These are phyloP conservation scores for Ustilago esculenta DNA, from an alignment of 1,284 basidiomycete genomes.

Conservation along the genomic window DNA sequence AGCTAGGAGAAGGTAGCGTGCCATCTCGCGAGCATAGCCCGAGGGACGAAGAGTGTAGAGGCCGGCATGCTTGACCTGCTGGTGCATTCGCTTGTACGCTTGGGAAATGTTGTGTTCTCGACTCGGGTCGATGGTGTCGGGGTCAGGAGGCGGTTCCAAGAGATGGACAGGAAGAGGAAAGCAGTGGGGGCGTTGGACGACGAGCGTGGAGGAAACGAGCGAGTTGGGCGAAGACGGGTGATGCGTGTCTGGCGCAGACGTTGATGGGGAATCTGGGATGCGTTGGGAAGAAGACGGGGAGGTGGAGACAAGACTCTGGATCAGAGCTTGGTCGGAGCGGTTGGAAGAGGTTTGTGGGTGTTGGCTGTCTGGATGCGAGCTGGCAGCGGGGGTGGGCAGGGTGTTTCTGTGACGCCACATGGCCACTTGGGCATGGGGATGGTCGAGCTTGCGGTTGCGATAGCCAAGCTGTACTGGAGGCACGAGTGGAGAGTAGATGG, in stretches of 20 bases:
- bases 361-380: conserved; percentile 12
- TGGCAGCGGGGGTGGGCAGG: conserved; percentile 5
- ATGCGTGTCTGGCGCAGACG: neutral
- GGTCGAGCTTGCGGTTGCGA: conserved; percentile 59
- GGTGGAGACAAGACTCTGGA: conserved; percentile 11
- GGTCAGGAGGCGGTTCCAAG: conserved; percentile 68
- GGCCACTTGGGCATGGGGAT: conserved; percentile 61
- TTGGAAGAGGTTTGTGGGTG: conserved; percentile 8
- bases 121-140: conserved; percentile 70
- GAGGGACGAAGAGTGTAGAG: conserved; percentile 84
- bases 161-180: conserved; percentile 63
- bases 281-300: neutral
- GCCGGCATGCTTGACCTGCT: conserved; percentile 79
- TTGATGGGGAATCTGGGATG: neutral
- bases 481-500: conserved; percentile 79
- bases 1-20: conserved; percentile 78
- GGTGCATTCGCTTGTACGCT: conserved; percentile 84
- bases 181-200: conserved; percentile 29
- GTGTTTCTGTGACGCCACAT: conserved; percentile 51
- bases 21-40: conserved; percentile 89
- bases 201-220: neutral
- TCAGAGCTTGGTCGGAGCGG: conserved; percentile 11
- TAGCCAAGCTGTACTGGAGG: conserved; percentile 88
- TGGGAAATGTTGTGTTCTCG: conserved; percentile 77
- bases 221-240: neutral